phyloP scores from a whole-genome alignment of 805 yeast genomes.

The Hanseniaspora hatyaiensis region DNA sequence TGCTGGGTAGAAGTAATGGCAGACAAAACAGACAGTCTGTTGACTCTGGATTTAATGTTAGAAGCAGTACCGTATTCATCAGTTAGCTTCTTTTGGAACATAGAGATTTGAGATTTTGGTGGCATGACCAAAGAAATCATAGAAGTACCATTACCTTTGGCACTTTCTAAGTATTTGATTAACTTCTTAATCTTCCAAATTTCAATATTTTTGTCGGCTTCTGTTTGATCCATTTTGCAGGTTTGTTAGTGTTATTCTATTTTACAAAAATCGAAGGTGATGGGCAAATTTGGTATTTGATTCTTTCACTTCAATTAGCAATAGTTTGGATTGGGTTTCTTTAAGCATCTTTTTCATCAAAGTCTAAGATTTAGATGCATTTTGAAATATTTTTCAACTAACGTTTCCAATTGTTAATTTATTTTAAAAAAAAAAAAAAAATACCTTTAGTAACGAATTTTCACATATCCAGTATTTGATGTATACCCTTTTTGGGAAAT shows the following conservation, averaged over 20 bases:
- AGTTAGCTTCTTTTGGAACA: conserved; percentile 79
- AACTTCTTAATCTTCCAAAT: conserved; percentile 98
- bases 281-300: no score
- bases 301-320: no score
- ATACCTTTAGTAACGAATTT: no score
- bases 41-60: conserved; percentile 93
- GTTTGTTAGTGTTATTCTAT: conserved; percentile 7
- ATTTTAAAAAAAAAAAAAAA: no score
- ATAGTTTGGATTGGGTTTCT: no score
- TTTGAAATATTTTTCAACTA: no score
- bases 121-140: conserved; percentile 96
- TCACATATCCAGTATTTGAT: no score
- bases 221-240: conserved; percentile 36
- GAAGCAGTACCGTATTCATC: conserved; percentile 99
- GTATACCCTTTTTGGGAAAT: no score
- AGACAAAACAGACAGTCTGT: conserved; percentile 84
- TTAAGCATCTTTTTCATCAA: no score
- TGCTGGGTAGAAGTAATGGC: conserved; percentile 98
- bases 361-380: no score
- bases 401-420: no score
- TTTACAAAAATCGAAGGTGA: neutral
- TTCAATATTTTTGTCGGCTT: conserved; percentile 92
- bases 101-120: conserved; percentile 86
- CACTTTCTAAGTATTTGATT: conserved; percentile 73
- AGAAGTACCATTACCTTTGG: conserved; percentile 98